phyloP scores from a whole-genome alignment of 1,284 basidiomycete species.

The Tylopilus sp. region DNA sequence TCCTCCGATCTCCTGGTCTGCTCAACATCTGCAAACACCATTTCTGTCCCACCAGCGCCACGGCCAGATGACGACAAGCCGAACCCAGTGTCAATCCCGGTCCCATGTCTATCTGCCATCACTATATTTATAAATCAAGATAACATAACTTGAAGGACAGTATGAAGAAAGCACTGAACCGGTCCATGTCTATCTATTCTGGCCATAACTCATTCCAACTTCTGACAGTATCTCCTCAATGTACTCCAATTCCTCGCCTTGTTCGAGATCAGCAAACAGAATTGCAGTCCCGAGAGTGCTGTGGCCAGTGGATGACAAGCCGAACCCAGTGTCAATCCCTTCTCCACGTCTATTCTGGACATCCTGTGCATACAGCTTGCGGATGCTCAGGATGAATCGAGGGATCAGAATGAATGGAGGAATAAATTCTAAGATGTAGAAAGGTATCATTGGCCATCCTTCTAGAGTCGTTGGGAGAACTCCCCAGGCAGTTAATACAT shows the following conservation, averaged over 20 bases:
- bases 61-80: too few relatives aligned
- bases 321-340: conserved; percentile 4
- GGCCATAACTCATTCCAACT: not conserved
- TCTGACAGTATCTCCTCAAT: not conserved
- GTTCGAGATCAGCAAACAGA: not conserved
- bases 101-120: too few relatives aligned
- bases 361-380: conserved; percentile 2
- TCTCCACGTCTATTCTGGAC: not conserved
- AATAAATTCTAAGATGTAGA: not conserved
- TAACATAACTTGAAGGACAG: too few relatives aligned
- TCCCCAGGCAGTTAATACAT: not conserved
- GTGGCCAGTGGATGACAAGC: not conserved
- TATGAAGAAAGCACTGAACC: too few relatives aligned
- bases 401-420: conserved; percentile 5
- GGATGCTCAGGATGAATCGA: conserved; percentile 9
- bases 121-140: too few relatives aligned
- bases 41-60: too few relatives aligned
- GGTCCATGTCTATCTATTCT: too few relatives aligned
- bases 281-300: not conserved
- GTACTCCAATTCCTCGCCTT: too few relatives aligned
- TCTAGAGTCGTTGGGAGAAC: not conserved
- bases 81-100: too few relatives aligned
- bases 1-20: too few relatives aligned
- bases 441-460: not conserved
- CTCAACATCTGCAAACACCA: too few relatives aligned